phyloP scores from a whole-genome alignment of 2,329 filamentous ascomycete genomes.

The Cordyceps javanica region DNA sequence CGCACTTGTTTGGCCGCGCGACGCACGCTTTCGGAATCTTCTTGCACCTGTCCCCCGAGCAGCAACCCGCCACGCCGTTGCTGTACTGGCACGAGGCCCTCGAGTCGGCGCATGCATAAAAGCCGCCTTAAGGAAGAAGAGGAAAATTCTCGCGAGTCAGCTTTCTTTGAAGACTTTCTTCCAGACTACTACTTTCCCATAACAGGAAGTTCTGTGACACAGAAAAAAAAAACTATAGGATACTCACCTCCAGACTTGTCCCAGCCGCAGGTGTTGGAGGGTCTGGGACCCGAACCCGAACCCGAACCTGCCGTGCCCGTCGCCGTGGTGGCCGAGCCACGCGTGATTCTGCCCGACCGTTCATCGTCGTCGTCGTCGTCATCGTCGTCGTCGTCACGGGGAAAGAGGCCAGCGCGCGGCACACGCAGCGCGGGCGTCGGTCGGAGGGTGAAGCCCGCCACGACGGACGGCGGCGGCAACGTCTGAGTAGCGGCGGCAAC shows the following conservation, averaged over 20 bases:
- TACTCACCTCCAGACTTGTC: neutral
- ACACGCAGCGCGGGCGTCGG: neutral
- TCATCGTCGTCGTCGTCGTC: constrained; percentile 4
- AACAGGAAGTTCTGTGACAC: no score
- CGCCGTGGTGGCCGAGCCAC: neutral
- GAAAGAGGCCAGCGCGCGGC: neutral
- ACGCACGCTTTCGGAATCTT: neutral
- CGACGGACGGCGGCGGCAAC: neutral
- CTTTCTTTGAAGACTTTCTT: no score
- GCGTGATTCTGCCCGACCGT: neutral
- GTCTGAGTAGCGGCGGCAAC: neutral
- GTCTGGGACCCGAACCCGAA: neutral
- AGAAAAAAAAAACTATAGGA: no score
- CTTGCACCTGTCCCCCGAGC: neutral
- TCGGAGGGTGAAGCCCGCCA: neutral
- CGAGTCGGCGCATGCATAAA: neutral
- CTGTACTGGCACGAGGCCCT: neutral
- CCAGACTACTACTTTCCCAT: no score
- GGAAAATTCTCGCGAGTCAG: neutral
- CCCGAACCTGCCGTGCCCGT: neutral
- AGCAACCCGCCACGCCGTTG: constrained; percentile 2
- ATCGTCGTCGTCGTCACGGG: neutral
- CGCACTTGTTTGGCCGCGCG: neutral
- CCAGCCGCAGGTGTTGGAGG: constrained; percentile 6
- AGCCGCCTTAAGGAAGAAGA: no score